Conservation (phyloP, 371 early-diverging fungal genomes). For the Apophysomyces sp. region DNA sequence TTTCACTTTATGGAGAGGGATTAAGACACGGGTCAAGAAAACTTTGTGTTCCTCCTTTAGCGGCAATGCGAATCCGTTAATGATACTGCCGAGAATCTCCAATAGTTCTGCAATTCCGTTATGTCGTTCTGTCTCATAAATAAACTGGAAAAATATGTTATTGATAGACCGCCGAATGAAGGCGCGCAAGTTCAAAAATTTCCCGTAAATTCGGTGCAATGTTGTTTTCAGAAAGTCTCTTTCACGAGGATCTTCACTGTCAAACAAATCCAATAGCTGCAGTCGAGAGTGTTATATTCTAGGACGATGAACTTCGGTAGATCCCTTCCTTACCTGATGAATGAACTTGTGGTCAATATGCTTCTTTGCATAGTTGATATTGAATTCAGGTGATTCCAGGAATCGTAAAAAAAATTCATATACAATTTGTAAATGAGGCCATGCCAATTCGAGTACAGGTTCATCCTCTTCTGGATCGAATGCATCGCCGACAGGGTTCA, state of each 20-base stretch:
- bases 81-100: slow-evolving; percentile 96
- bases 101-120: slow-evolving; percentile 96
- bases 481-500: slow-evolving; percentile 93
- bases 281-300: background rate
- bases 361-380: slow-evolving; percentile 91
- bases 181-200: slow-evolving; percentile 94
- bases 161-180: slow-evolving; percentile 96
- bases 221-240: slow-evolving; percentile 97
- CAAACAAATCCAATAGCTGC: slow-evolving; percentile 94
- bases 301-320: background rate
- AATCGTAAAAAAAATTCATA: slow-evolving; percentile 96
- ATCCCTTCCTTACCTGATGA: slow-evolving; percentile 60
- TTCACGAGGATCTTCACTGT: slow-evolving; percentile 97
- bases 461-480: slow-evolving; percentile 99
- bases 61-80: slow-evolving; percentile 97
- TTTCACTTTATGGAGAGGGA: slow-evolving; percentile 95
- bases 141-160: slow-evolving; percentile 95
- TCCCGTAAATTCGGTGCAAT: slow-evolving; percentile 96
- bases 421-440: slow-evolving; percentile 97
- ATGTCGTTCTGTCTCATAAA: slow-evolving; percentile 94
- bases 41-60: slow-evolving; percentile 96
- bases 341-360: slow-evolving; percentile 94
- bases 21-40: slow-evolving; percentile 88
- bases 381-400: slow-evolving; percentile 95
- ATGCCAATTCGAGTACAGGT: slow-evolving; percentile 90